Evolutionary conservation across 306 rosid genomes (phyloP), one percentile per base, ranked within the genome.

Genomic region (Trifolium repens): DNA sequence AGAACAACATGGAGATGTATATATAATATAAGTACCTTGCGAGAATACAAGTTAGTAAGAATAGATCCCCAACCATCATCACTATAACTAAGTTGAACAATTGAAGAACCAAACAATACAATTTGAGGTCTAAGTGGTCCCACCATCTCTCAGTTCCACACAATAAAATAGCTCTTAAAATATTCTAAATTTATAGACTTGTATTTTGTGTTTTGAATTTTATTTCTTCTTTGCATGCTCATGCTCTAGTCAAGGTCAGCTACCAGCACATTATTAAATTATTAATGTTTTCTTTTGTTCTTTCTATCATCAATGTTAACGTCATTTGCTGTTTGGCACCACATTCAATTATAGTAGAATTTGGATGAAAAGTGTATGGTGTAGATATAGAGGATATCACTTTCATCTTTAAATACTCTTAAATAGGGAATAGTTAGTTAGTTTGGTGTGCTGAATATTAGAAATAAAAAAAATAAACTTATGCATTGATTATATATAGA

Each of bases 91-190:
- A 80, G 66, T 74, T 94, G 80, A 44, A 94, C 96, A 0, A 94
- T 86, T 80, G 98, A 89, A 1, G 98, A 94, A 53, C 98, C 98
- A 78, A 94, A 94, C 67, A 94, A 63, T 80, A 94, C 98, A 80
- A 94, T 83, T 58, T 88, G 94, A 75, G 96, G 97, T 47, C 98
- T 91, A 22, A 8, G 16, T 9, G 91, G 94, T 77, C 98, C 97
- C 0, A 88, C 97, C 98, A 94, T 93, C 27, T 76, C 42, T 78
- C 73, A 78, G 67, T 78, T 1, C 60, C 50, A 64, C 59, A 37
- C 60, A 66, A 67, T 58, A 15, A 74, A 39, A 59, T 40, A 16
- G 4, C 58, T 19, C 34, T 1, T 11, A n/a, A 17, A 24, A 40
- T 17, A 67, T 19, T 52, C 35, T 17, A 10, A 52, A 53, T 53